Base-by-base conservation (phyloP, 495 filamentous ascomycete genomes). In the Bombardia bombarda region DNA sequence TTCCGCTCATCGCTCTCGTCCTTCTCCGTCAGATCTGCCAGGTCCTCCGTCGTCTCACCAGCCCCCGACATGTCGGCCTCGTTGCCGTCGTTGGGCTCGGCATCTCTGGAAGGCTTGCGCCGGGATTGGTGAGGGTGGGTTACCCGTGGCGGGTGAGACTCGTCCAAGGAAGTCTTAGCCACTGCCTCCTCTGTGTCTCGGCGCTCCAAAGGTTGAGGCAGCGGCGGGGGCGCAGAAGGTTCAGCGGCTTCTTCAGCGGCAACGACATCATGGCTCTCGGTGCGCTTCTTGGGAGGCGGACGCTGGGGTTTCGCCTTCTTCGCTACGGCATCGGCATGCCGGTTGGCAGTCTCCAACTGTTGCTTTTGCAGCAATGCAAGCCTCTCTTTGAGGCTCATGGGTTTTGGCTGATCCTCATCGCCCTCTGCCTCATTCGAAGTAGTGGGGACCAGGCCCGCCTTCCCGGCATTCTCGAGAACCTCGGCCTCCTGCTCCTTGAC, bases 331-430 rank as follows among this genome's bases (percentile, higher is more conserved):
- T 90, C 87, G 13, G 85, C 85, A 64, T 87, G 83, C 38, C 89
- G 78, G 40, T 78, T 70, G 25, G 87, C 83, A 49, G 89, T 85
- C 55, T 95, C 90, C 59, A 85, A 67, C 57, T 97, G 92, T 56
- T 97, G 90, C 57, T 87, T 90, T 60, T 98, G 92, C 9, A 98
- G 69, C 34, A 94, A 67, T 13, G 92, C 92, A 63, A 97, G 94
- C 18, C 92, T 70, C 46, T 98, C 92, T 61, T 97, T 98, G 47
- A 98, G 63, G 49, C 83, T 96, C 43, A 85, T 84, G 13, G 89
- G 87, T 63, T 95, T 92, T 2, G 89, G 88, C 55, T 85, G 79
- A 35, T 87, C 84, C 45, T 75, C 83, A n/a, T 76, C 71, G 7
- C 51, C 69, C 45, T 78, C 73, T 23, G 34, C 50, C 46, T 55